Evolutionary conservation across 75 land plant species (phyloP), one percentile per base, ranked within the genome.

Genomic region (Adiantum capillusveneris): DNA sequence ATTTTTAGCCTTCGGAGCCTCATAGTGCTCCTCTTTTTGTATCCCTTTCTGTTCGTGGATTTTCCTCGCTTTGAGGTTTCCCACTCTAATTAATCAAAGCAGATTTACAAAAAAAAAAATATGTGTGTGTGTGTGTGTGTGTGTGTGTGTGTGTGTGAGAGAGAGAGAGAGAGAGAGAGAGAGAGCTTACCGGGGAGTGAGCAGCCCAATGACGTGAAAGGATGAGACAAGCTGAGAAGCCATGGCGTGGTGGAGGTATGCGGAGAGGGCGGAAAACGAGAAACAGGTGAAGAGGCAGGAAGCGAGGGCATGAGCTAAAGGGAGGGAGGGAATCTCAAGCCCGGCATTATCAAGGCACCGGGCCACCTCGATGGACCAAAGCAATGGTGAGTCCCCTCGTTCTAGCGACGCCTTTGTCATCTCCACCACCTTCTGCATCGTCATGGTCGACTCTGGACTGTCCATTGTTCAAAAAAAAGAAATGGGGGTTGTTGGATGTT

Each of bases 171-270:
- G 14, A 41, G 14, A 9, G 14, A 41, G 14, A 41, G 12, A 41
- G 43, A 41, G 43, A 41, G 14, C 37, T 22, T 29, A 88, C 93
- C 86, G 81, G 18, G 61, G 29, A 2, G 88, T 79, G 53, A 88
- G 85, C 49, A 79, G 70, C 17, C 85, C 84, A 27, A 88, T 65
- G 45, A 78, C 63, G 50, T 77, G 81, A 44, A 79, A 44, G 11
- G 85, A 78, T 21, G 84, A 83, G 2, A 76, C 88, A 22, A 88
- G 58, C 11, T 64, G 63, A n/a, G 67, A 18, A 11, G 70, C 43
- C 51, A 88, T 49, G 37, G 83, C 81, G 65, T 72, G 81, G 43
- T 84, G 78, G 7, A 83, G 64, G 56, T 81, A 84, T 62, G 80
- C 84, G 78, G 0, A 73, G 60, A 39, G 75, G 59, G 11, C 79